Percentiles rank a stretch among this genome's conserved stretches.
Evolutionary conservation across 2,329 filamentous ascomycete genomes (phyloP).

Genomic region (Fusarium gaditjirri): DNA sequence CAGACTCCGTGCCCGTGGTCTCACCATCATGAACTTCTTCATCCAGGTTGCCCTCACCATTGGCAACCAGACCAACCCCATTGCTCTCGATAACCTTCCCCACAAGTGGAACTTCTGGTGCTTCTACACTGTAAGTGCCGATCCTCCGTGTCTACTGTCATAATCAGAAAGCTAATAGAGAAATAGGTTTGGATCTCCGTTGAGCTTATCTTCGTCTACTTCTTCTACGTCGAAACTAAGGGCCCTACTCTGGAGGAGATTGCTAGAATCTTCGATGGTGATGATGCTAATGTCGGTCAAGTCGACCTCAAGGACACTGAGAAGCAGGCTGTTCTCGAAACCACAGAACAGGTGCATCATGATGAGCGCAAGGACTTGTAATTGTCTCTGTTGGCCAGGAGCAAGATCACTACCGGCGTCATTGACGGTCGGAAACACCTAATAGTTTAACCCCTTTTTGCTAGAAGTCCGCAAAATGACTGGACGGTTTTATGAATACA

Average conservation of each 20-base stretch:
- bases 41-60: constrained; percentile 71
- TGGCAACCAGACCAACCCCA: constrained; percentile 71
- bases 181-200: constrained; percentile 22
- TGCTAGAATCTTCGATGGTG: constrained; percentile 76
- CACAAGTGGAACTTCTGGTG: constrained; percentile 73
- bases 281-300: constrained; percentile 54
- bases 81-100: constrained; percentile 70
- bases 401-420: too few relatives aligned
- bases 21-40: constrained; percentile 73
- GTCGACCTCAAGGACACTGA: constrained; percentile 1
- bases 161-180: background rate
- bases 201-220: constrained; percentile 71
- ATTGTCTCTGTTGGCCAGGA: background rate
- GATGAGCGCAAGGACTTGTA: constrained; percentile 5
- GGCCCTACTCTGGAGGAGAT: constrained; percentile 72
- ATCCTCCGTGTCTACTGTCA: rapidly evolving
- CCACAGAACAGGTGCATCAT: background rate
- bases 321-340: constrained; percentile 16
- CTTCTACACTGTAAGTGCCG: constrained; percentile 63
- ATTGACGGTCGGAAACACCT: background rate
- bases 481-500: background rate
- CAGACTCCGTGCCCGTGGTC: constrained; percentile 66
- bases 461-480: background rate
- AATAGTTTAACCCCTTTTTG: background rate
- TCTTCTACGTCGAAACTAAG: constrained; percentile 76